Base-by-base conservation (phyloP, 148 eudicot species). In the Rhododendron kiyosumense region DNA sequence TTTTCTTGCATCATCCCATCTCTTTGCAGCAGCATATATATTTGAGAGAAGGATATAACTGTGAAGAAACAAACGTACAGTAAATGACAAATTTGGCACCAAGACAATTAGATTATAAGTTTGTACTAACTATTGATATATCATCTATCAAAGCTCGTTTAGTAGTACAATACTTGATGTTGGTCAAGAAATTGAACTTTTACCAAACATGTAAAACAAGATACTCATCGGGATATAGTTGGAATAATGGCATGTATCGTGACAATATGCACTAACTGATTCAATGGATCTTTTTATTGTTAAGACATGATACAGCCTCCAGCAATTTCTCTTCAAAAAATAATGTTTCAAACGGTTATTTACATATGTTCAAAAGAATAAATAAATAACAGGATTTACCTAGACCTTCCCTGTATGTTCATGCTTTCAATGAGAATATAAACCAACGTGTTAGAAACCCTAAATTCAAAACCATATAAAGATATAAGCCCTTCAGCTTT, bases 21-120 rank as follows among this genome's bases (percentile, higher is more conserved):
- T 85, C 80, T 78, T 85, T 65, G 90, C 89, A 74, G 85, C 87
- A 54, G 90, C 82, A 87, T 87, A 87, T 48, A 89, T 87, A 28
- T 86, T 89, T 20, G 90, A 89, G 38, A 89, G 85, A 63, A 85
- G 84, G 74, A 87, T 73, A 32, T 87, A 89, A 30, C 89, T 89
- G 87, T 4, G 61, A n/a, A 82, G 1, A 75, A 49, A 32, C 32
- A 24, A 51, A 5, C 2, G 14, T 30, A n/a, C 30, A 65, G 30
- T 81, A 84, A 14, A 30, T 48, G 54, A 69, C 22, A 28, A 75
- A 79, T 28, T 17, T 11, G 61, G 61, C 17, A 5, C 65, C n/a
- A 85, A 85, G 57, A 48, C 11, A 36, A 45, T 26, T 5, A 52
- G 41, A 57, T 43, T 57, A 41, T 24, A 24, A 78, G 32, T 4